Evolutionary conservation across 2,329 filamentous ascomycete species (phyloP).

Genomic region (Fusarium buharicum): DNA sequence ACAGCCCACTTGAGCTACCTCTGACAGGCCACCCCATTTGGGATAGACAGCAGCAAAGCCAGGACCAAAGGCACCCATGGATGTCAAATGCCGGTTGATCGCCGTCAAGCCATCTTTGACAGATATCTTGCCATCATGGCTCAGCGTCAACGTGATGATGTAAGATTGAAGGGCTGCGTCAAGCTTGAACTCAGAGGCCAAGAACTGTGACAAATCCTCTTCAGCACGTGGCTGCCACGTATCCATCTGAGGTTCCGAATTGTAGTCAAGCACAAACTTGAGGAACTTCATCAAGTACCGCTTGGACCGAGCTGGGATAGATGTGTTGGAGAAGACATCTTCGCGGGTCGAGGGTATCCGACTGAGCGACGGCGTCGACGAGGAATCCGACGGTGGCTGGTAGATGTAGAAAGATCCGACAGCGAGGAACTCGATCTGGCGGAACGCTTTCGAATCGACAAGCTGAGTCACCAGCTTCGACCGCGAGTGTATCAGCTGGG

Average conservation of each 20-base stretch:
- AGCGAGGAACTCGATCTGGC: conserved; percentile 91
- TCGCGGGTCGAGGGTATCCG: conserved; percentile 90
- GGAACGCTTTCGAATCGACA: conserved; percentile 88
- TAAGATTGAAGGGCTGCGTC: conserved; percentile 73
- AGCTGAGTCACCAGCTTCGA: conserved; percentile 81
- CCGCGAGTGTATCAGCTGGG: conserved; percentile 85
- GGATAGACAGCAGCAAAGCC: conserved; percentile 91
- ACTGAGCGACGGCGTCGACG: conserved; percentile 58
- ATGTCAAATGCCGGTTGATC: conserved; percentile 82
- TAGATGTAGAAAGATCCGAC: conserved; percentile 93
- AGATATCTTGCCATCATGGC: conserved; percentile 70
- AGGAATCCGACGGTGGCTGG: conserved; percentile 50
- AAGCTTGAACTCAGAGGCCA: conserved; percentile 71
- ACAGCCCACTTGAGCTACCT: conserved; percentile 91
- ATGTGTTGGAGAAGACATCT: conserved; percentile 84
- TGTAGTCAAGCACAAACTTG: conserved; percentile 82
- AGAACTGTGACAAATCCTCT: conserved; percentile 67
- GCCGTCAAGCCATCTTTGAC: conserved; percentile 74
- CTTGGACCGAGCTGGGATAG: conserved; percentile 83
- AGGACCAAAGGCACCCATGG: conserved; percentile 86
- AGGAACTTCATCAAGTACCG: conserved; percentile 92
- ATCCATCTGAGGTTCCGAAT: conserved; percentile 64
- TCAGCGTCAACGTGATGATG: conserved; percentile 76
- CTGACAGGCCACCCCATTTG: conserved; percentile 91
- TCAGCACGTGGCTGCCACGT: conserved; percentile 68